Conservation (phyloP, 129 eudicot genomes). For the Flaveria bidentis region DNA sequence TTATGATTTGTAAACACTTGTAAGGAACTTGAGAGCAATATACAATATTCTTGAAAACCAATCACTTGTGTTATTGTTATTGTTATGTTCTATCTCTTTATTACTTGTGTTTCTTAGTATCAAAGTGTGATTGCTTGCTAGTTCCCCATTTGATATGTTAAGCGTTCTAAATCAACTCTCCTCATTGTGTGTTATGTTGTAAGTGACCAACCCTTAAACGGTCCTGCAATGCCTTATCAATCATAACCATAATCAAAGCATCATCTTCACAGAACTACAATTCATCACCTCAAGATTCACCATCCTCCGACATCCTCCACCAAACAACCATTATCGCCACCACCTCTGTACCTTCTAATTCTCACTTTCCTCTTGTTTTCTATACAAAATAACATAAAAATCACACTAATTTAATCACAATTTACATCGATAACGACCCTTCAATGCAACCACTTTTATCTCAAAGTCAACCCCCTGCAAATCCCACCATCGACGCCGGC, state of each 20-base stretch:
- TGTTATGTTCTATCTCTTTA: too few species aligned
- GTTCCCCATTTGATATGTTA: too few species aligned
- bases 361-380: slow-evolving; percentile 57
- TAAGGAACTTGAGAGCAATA: too few species aligned
- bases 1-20: too few species aligned
- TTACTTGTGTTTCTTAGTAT: too few species aligned
- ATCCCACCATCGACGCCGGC: slow-evolving; percentile 25
- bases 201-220: too few species aligned
- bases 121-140: too few species aligned
- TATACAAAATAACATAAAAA: slow-evolving; percentile 57
- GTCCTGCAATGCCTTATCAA: background rate
- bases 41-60: too few species aligned
- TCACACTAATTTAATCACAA: slow-evolving; percentile 55
- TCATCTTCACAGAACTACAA: background rate
- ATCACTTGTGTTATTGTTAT: too few species aligned
- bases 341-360: slow-evolving; percentile 50
- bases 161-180: too few species aligned
- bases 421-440: slow-evolving; percentile 71
- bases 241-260: background rate
- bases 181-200: too few species aligned
- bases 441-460: slow-evolving; percentile 60
- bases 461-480: slow-evolving; percentile 46
- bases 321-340: slow-evolving; percentile 44
- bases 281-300: slow-evolving; percentile 7
- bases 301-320: slow-evolving; percentile 46